phyloP scores from a whole-genome alignment of 371 early-diverging fungal species.

The Cladochytrium tenue region DNA sequence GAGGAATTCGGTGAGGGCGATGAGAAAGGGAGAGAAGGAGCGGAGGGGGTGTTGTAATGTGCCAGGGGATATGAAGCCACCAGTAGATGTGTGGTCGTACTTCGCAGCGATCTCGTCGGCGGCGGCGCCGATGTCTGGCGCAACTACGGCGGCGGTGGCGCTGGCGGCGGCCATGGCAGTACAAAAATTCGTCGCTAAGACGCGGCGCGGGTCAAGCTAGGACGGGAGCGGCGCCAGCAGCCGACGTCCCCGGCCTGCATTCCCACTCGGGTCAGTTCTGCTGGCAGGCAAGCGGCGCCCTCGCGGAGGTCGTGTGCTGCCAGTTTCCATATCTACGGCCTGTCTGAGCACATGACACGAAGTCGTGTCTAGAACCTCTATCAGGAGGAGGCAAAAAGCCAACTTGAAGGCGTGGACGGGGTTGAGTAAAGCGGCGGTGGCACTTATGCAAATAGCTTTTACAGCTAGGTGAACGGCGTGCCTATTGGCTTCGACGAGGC shows the following conservation, averaged over 20 bases:
- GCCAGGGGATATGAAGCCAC: neutral
- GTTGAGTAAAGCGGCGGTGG: neutral
- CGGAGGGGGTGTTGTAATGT: neutral
- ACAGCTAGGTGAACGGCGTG: conserved; percentile 71
- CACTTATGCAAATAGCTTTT: too few species aligned
- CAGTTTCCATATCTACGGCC: conserved; percentile 67
- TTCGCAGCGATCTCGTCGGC: conserved; percentile 5
- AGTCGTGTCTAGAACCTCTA: conserved; percentile 67
- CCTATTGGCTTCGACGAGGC: conserved; percentile 83
- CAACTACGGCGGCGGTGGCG: too few species aligned
- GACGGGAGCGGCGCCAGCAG: too few species aligned
- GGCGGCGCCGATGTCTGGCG: conserved; percentile 1
- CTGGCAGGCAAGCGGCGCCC: conserved; percentile 70
- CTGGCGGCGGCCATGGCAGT: too few species aligned
- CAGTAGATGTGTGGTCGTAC: neutral
- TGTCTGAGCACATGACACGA: conserved; percentile 85
- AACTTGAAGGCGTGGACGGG: conserved; percentile 5
- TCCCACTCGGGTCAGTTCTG: conserved; percentile 88
- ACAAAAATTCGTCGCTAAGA: too few species aligned
- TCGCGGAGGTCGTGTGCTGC: conserved; percentile 69
- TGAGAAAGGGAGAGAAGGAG: too few species aligned
- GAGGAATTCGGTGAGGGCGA: too few species aligned
- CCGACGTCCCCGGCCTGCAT: conserved; percentile 64
- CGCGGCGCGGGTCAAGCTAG: too few species aligned
- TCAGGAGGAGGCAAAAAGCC: conserved; percentile 82